Percentiles rank a stretch among this genome's conserved stretches.
phyloP scores from a whole-genome alignment of 768 basidiomycete genomes.

The Serendipita vermifera region DNA sequence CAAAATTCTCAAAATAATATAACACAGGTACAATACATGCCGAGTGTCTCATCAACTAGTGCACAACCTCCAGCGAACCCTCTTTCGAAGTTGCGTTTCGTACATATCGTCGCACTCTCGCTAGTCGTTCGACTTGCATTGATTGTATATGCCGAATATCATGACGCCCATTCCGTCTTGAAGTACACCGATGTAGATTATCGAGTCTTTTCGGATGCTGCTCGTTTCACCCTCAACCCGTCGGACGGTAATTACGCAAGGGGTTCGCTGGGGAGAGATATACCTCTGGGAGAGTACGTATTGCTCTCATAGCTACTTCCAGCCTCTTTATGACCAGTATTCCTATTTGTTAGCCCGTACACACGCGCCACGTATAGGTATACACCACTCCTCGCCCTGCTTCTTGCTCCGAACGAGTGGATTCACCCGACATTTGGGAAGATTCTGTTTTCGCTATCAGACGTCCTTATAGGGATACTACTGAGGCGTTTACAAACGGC shows the following conservation, averaged over 20 bases:
- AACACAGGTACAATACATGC: too few species aligned
- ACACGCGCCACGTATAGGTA: slow-evolving; percentile 88
- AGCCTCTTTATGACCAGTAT: neutral
- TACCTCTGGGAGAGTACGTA: slow-evolving; percentile 65
- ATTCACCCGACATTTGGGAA: slow-evolving; percentile 84
- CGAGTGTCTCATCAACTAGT: too few species aligned
- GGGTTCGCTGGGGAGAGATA: slow-evolving; percentile 39
- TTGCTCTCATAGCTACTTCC: neutral
- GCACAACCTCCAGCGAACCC: too few species aligned
- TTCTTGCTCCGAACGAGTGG: slow-evolving; percentile 69
- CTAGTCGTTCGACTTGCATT: slow-evolving; percentile 50
- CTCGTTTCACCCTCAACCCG: slow-evolving; percentile 40
- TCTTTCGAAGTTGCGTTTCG: slow-evolving; percentile 41
- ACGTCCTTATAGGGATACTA: slow-evolving; percentile 64
- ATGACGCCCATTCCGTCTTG: slow-evolving; percentile 65
- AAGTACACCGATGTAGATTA: slow-evolving; percentile 99
- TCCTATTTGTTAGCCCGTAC: slow-evolving; percentile 55
- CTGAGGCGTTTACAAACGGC: slow-evolving; percentile 32
- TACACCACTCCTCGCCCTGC: slow-evolving; percentile 77
- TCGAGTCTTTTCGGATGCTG: slow-evolving; percentile 87
- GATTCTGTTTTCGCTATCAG: slow-evolving; percentile 71
- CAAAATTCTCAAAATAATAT: too few species aligned
- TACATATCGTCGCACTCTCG: slow-evolving; percentile 40
- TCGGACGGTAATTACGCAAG: slow-evolving; percentile 39
- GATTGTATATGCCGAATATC: slow-evolving; percentile 81